Conservation (phyloP, 768 basidiomycete genomes). For the Suillus variegatus region DNA sequence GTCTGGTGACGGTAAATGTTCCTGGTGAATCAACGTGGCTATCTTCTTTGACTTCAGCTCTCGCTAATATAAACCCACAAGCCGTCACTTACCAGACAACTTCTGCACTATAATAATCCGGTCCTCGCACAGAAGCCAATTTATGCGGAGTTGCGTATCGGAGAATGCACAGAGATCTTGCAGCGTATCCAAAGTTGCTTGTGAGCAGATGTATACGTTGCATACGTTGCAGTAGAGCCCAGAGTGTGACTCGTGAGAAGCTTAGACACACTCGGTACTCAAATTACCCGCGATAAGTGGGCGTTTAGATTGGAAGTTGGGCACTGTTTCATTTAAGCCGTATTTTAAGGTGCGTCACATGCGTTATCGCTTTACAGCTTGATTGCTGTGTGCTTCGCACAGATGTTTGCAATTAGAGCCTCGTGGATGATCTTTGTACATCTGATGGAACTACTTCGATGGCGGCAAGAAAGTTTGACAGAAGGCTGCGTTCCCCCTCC, state of each 20-base stretch:
- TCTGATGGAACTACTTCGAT: neutral
- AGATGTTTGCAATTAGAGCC: too few species aligned
- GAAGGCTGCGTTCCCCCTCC: neutral
- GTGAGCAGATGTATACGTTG: neutral
- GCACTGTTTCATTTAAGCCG: neutral
- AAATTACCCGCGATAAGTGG: neutral
- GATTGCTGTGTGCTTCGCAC: neutral
- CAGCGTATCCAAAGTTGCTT: neutral
- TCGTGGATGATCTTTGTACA: neutral
- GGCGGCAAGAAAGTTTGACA: neutral
- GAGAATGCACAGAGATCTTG: neutral
- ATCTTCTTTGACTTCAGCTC: too few species aligned
- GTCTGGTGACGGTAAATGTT: neutral
- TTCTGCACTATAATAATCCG: too few species aligned
- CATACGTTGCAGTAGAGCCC: neutral
- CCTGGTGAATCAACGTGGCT: neutral
- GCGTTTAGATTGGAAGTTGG: neutral
- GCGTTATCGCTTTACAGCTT: neutral
- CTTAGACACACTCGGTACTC: neutral
- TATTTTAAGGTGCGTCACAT: neutral
- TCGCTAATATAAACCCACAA: neutral
- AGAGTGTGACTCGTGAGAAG: neutral
- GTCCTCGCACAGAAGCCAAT: too few species aligned
- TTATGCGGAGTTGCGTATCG: neutral
- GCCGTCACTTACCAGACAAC: too few species aligned